phyloP scores from a whole-genome alignment of 306 rosid genomes.

The Fragaria iinumae region DNA sequence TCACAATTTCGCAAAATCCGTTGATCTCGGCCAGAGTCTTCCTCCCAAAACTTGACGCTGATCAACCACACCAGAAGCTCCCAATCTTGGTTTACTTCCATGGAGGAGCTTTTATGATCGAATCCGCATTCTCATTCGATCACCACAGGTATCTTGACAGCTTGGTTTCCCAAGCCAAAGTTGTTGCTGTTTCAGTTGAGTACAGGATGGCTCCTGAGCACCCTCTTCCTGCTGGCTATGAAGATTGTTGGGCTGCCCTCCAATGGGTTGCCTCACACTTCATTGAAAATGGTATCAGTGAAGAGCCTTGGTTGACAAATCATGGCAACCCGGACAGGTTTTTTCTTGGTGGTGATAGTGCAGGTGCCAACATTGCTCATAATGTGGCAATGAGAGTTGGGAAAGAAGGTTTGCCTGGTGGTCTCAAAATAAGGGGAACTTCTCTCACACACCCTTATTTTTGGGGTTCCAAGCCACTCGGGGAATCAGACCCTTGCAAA shows the following conservation, averaged over 20 bases:
- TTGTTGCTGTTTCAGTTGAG: constrained; percentile 50
- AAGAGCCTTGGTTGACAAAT: constrained; percentile 41
- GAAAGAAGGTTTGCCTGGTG: constrained; percentile 36
- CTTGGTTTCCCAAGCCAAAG: constrained; percentile 39
- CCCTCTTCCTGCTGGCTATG: constrained; percentile 39
- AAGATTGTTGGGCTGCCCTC: constrained; percentile 47
- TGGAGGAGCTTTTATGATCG: constrained; percentile 42
- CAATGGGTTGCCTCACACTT: constrained; percentile 39
- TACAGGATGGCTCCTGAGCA: constrained; percentile 51
- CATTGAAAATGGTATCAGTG: neutral
- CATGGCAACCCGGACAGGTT: constrained; percentile 34
- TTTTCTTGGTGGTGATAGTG: constrained; percentile 49
- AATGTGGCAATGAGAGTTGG: constrained; percentile 44
- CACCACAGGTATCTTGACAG: constrained; percentile 45
- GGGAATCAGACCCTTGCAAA: constrained; percentile 15
- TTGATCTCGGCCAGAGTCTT: constrained; percentile 39
- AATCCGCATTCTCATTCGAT: constrained; percentile 50
- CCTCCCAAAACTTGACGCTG: constrained; percentile 34
- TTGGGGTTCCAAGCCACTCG: constrained; percentile 30
- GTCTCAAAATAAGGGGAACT: constrained; percentile 31
- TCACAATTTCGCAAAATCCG: constrained; percentile 39
- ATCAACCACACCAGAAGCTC: constrained; percentile 13
- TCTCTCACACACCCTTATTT: constrained; percentile 45
- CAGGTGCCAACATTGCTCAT: constrained; percentile 48
- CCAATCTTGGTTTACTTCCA: constrained; percentile 56